A percentile compares a stretch with the other conserved stretches of the same genome.
Conservation (phyloP, 2,329 filamentous ascomycete genomes). For the Monosporascus sp. region DNA sequence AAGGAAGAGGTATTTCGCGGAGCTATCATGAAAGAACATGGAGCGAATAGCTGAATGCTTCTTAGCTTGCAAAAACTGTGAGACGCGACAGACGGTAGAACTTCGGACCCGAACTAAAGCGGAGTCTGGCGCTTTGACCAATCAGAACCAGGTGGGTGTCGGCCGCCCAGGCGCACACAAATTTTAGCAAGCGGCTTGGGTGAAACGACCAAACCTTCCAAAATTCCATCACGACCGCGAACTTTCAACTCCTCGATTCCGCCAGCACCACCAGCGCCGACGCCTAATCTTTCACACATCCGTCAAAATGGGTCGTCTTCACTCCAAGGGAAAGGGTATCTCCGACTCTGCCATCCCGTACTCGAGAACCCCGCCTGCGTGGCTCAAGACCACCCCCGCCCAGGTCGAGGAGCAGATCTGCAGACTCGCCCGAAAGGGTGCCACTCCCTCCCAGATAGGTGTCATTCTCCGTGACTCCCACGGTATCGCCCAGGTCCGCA, state of each 20-base stretch:
- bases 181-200: conserved; percentile 7
- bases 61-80: neutral
- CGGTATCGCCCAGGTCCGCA: conserved; percentile 95
- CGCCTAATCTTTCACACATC: conserved; percentile 27
- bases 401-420: conserved; percentile 99
- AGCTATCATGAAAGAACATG: conserved; percentile 1
- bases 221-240: conserved; percentile 12
- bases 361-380: conserved; percentile 85
- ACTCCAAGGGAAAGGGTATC: conserved; percentile 99
- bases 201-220: conserved; percentile 14
- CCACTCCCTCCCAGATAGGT: conserved; percentile 97
- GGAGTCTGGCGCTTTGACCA: neutral
- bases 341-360: conserved; percentile 93
- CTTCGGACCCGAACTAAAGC: neutral
- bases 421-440: conserved; percentile 98
- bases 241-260: conserved; percentile 5
- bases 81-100: conserved; percentile 2
- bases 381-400: conserved; percentile 98
- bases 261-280: conserved; percentile 17
- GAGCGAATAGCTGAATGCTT: conserved; percentile 9
- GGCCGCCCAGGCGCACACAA: conserved; percentile 15
- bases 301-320: conserved; percentile 89
- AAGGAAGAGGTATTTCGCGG: neutral
- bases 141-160: neutral
- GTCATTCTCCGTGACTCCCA: conserved; percentile 97